Conservation (phyloP, 345 rosid genomes). For the Cardamine occulta region DNA sequence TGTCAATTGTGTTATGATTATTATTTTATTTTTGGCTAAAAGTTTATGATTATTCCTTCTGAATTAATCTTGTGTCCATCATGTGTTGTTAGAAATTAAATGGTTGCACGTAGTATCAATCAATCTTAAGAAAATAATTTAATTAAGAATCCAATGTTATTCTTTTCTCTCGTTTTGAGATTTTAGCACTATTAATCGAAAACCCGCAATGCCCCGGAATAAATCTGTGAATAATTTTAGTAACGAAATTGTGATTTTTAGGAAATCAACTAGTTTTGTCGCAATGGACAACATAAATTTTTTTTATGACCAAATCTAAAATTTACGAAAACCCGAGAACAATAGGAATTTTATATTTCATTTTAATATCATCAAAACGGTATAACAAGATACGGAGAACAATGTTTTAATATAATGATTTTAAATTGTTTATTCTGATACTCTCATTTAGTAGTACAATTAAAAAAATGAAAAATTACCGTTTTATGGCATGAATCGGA, state of each 20-base stretch:
- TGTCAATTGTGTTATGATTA: constrained; percentile 37
- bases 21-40: background rate
- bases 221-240: background rate
- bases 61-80: constrained; percentile 25
- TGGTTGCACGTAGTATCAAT: constrained; percentile 36
- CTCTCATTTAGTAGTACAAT: no score
- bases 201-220: background rate
- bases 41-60: constrained; percentile 17
- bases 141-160: constrained; percentile 28
- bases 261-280: background rate
- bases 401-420: no score
- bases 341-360: background rate
- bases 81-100: constrained; percentile 25
- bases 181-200: background rate
- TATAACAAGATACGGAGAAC: no score
- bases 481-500: background rate
- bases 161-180: background rate
- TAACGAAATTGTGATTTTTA: background rate
- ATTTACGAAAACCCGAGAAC: background rate
- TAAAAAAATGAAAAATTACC: background rate
- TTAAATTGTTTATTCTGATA: no score
- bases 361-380: no score
- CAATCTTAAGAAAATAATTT: background rate
- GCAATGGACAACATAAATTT: background rate
- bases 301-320: background rate